phyloP scores from a whole-genome alignment of 163 green algal species.

The Chlorella variabilis region DNA sequence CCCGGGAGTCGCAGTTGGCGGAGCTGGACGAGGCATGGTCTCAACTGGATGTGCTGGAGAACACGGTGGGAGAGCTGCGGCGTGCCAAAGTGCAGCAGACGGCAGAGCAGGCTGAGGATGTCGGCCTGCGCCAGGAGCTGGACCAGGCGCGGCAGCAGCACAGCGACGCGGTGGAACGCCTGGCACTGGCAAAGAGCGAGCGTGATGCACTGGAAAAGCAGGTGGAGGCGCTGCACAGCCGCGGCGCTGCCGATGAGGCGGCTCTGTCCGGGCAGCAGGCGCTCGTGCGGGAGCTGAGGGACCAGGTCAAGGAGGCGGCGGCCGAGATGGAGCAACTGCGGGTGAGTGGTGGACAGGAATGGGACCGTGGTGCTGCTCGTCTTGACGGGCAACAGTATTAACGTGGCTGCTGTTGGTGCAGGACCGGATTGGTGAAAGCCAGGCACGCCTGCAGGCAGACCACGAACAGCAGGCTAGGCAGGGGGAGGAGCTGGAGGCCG shows the following conservation, averaged over 20 bases:
- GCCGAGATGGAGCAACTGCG: slow-evolving; percentile 15
- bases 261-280: not conserved
- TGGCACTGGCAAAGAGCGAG: not conserved
- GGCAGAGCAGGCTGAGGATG: not conserved
- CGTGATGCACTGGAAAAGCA: not conserved
- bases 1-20: not conserved
- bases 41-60: not conserved
- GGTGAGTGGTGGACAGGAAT: not conserved
- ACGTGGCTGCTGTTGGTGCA: not conserved
- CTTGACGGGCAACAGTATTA: not conserved
- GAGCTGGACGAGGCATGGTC: not conserved
- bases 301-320: not conserved
- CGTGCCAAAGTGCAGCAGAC: not conserved
- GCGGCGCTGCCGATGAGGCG: not conserved
- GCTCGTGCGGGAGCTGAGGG: not conserved
- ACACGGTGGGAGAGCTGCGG: not conserved
- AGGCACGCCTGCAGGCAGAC: not conserved
- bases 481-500: not conserved
- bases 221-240: not conserved
- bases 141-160: not conserved
- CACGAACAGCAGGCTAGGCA: not conserved
- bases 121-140: too few species aligned
- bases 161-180: not conserved
- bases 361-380: not conserved
- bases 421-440: not conserved